A percentile compares a stretch with the other conserved stretches of the same genome.
phyloP scores from a whole-genome alignment of 2,329 filamentous ascomycete genomes.

The Neoscytalidium dimidiatum region DNA sequence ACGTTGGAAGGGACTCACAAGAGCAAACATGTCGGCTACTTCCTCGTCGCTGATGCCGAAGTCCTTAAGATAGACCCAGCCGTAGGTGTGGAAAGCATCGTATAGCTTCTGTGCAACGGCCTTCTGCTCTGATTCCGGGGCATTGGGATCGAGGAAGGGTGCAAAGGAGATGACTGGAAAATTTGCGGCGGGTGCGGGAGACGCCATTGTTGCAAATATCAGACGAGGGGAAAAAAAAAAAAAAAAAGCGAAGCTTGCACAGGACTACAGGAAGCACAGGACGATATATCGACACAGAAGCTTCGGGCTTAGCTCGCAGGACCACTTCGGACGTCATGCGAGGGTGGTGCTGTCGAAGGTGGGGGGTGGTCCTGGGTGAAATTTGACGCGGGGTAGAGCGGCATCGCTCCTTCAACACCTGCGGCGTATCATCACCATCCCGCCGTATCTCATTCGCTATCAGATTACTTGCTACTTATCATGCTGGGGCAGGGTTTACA shows the following conservation, averaged over 20 bases:
- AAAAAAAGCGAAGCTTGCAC: too few relatives aligned
- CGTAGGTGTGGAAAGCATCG: slow-evolving; percentile 77
- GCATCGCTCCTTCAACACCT: not conserved
- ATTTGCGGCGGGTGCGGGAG: not conserved
- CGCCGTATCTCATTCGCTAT: not conserved
- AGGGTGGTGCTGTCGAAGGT: slow-evolving; percentile 6
- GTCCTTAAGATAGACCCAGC: slow-evolving; percentile 86
- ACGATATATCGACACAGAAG: not conserved
- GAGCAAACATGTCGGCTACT: slow-evolving; percentile 63
- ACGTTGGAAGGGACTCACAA: not conserved
- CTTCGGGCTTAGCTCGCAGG: not conserved
- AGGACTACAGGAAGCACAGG: too few relatives aligned
- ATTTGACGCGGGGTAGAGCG: slow-evolving; percentile 6
- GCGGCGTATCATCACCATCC: not conserved
- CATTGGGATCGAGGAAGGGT: slow-evolving; percentile 6
- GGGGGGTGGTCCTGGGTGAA: not conserved
- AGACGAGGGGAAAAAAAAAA: too few relatives aligned
- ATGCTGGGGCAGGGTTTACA: not conserved
- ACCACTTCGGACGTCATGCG: not conserved
- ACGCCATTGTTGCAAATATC: not conserved
- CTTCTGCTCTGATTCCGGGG: slow-evolving; percentile 52
- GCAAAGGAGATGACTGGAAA: slow-evolving; percentile 12
- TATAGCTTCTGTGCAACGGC: slow-evolving; percentile 72
- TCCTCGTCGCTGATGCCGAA: slow-evolving; percentile 66
- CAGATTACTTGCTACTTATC: not conserved